phyloP scores from a whole-genome alignment of 2,329 filamentous ascomycete species.

The Xylariales sp. region DNA sequence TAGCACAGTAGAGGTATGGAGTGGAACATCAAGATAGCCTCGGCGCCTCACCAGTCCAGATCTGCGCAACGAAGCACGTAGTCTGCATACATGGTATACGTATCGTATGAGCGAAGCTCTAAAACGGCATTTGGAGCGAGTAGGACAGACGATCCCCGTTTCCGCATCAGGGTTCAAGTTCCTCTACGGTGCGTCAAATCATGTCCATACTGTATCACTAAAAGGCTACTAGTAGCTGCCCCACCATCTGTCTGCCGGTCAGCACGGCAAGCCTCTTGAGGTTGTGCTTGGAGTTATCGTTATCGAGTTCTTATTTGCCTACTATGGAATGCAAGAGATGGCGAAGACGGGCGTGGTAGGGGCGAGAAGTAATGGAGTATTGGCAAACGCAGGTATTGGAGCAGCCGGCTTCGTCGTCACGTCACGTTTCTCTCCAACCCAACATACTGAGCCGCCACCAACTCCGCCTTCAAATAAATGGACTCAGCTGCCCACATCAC shows the following conservation, averaged over 20 bases:
- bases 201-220: conserved; percentile 14
- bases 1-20: conserved; percentile 1
- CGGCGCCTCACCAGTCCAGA: conserved; percentile 2
- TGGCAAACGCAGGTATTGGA: conserved; percentile 18
- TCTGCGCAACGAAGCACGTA: conserved; percentile 3
- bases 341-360: conserved; percentile 29
- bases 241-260: conserved; percentile 29
- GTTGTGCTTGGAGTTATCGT: conserved; percentile 14
- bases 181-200: conserved; percentile 3
- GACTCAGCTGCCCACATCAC: conserved; percentile 22
- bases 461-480: conserved; percentile 31
- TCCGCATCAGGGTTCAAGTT: conserved; percentile 7
- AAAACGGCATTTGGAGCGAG: conserved; percentile 17
- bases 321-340: conserved; percentile 22
- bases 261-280: conserved; percentile 25
- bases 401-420: conserved; percentile 10
- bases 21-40: conserved; percentile 1
- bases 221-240: neutral
- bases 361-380: neutral
- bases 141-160: neutral
- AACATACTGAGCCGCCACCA: conserved; percentile 11
- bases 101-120: conserved; percentile 24
- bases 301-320: neutral
- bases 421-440: conserved; percentile 19
- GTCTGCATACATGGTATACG: too few relatives aligned